Conservation (phyloP, 495 filamentous ascomycete species). For the Hypoxylon lenormandii region DNA sequence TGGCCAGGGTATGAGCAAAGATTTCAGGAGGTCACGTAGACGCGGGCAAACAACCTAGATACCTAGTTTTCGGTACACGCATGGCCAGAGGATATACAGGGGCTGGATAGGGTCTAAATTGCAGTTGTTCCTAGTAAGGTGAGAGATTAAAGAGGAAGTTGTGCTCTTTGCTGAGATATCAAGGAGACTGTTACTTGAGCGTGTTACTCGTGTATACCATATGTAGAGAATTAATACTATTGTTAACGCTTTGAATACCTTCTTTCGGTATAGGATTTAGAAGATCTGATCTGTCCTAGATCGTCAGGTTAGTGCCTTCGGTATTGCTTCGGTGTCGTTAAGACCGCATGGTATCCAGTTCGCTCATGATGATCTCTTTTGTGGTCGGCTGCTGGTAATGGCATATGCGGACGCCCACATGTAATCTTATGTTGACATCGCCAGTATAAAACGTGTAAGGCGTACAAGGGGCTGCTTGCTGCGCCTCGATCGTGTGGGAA, state of each 20-base stretch:
- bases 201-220: conserved; percentile 11
- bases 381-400: neutral
- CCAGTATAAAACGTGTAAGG: conserved; percentile 3
- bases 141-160: conserved; percentile 5
- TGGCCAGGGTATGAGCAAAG: neutral
- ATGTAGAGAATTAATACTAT: conserved; percentile 17
- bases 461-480: conserved; percentile 25
- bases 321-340: too few relatives aligned
- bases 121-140: conserved; percentile 11
- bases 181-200: conserved; percentile 20
- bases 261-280: neutral
- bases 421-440: conserved; percentile 27
- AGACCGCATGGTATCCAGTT: too few relatives aligned
- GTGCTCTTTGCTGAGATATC: neutral
- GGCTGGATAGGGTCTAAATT: conserved; percentile 16
- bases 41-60: neutral
- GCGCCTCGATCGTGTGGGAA: conserved; percentile 32
- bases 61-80: neutral
- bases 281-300: too few relatives aligned
- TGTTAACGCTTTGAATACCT: neutral
- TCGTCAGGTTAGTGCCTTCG: too few relatives aligned
- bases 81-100: neutral
- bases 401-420: conserved; percentile 12
- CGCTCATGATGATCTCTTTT: too few relatives aligned
- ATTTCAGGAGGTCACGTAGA: neutral